Evolutionary conservation across 2,329 filamentous ascomycete species (phyloP).

Genomic region (Fusarium sp.): DNA sequence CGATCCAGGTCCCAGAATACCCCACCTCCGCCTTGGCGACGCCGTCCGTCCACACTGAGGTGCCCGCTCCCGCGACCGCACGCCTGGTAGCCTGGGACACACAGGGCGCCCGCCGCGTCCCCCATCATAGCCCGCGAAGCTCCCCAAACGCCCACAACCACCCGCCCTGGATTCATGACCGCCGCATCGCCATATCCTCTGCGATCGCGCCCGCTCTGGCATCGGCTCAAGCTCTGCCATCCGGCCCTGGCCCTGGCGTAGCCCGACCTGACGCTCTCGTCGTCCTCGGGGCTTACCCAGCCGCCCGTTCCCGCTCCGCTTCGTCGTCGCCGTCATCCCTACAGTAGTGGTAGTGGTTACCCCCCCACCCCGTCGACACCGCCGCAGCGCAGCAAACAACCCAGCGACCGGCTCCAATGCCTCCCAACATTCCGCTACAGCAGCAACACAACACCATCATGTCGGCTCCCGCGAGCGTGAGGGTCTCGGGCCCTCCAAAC

Average conservation of each 20-base stretch:
- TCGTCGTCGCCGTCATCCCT: conserved; percentile 44
- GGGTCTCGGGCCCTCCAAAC: conserved; percentile 97
- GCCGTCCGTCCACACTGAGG: conserved; percentile 25
- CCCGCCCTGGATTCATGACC: conserved; percentile 42
- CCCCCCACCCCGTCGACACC: conserved; percentile 32
- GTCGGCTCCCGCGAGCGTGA: conserved; percentile 71
- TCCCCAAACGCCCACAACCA: too few relatives aligned
- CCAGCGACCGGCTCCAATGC: conserved; percentile 20
- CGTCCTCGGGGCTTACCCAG: conserved; percentile 41
- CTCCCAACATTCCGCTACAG: conserved; percentile 31
- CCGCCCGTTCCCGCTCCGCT: conserved; percentile 35
- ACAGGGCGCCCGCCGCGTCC: conserved; percentile 24
- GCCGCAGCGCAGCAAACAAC: conserved; percentile 28
- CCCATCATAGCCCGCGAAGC: conserved; percentile 18
- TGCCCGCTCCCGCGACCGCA: conserved; percentile 13
- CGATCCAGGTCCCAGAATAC: conserved; percentile 6
- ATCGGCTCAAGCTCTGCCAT: conserved; percentile 28
- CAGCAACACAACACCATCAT: conserved; percentile 39
- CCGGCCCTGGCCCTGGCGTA: conserved; percentile 34
- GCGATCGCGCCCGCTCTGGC: conserved; percentile 34
- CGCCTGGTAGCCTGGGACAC: conserved; percentile 30
- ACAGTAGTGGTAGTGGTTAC: neutral
- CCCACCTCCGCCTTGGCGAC: conserved; percentile 46
- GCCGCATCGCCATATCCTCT: conserved; percentile 41
- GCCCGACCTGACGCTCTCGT: conserved; percentile 39